phyloP scores from a whole-genome alignment of 1,284 basidiomycete species.

The Ganoderma leucocontextum region DNA sequence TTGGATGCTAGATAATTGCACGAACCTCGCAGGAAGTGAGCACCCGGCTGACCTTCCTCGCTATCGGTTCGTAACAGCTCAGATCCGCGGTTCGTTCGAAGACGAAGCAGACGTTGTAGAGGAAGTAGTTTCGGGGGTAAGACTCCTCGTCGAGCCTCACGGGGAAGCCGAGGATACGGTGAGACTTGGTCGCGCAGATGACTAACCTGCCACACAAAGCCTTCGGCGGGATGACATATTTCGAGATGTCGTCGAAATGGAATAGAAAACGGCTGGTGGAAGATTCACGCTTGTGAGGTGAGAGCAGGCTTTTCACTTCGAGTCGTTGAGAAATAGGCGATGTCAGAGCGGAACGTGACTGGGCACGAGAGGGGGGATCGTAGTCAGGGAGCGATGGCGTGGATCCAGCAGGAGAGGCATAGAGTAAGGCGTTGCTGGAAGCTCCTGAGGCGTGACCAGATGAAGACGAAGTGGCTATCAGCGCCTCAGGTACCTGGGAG shows the following conservation, averaged over 20 bases:
- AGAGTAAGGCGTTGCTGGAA: conserved; percentile 35
- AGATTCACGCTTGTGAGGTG: conserved; percentile 51
- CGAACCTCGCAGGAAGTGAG: conserved; percentile 88
- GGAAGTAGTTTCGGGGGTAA: conserved; percentile 89
- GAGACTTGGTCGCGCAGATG: conserved; percentile 74
- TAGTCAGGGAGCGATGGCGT: conserved; percentile 51
- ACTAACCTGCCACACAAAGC: conserved; percentile 91
- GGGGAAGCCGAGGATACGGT: conserved; percentile 91
- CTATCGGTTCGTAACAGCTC: conserved; percentile 95
- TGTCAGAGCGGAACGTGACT: conserved; percentile 56
- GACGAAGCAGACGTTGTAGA: conserved; percentile 97
- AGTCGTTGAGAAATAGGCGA: conserved; percentile 53
- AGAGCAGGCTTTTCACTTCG: conserved; percentile 53
- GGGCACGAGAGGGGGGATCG: conserved; percentile 41
- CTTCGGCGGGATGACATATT: conserved; percentile 92
- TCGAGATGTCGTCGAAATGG: conserved; percentile 91
- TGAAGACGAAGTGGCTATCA: conserved; percentile 57
- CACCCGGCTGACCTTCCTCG: conserved; percentile 93
- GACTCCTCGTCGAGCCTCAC: conserved; percentile 70
- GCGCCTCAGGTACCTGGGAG: conserved; percentile 90
- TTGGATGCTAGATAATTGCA: neutral
- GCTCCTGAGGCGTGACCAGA: conserved; percentile 30
- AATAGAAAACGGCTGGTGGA: conserved; percentile 72
- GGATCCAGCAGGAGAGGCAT: conserved; percentile 51
- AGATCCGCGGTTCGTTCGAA: conserved; percentile 91